Percentiles rank a stretch among this genome's conserved stretches.
These are phyloP conservation scores for Colletotrichum abscissum DNA, from an alignment of 2,329 filamentous ascomycete species.

Conservation along the genomic window DNA sequence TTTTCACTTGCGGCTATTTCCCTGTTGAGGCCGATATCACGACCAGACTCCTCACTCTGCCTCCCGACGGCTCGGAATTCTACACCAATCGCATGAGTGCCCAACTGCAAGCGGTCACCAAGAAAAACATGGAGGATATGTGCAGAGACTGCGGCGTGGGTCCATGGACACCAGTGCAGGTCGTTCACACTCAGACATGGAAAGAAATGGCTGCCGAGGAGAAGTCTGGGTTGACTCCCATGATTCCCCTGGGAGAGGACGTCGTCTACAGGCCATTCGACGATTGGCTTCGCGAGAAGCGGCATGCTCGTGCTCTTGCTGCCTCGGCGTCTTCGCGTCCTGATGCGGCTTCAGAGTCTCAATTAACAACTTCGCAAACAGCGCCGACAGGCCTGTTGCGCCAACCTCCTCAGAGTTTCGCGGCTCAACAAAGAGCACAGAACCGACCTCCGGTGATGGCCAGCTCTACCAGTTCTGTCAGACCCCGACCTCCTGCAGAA, in stretches of 20 bases:
- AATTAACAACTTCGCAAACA: constrained; percentile 46
- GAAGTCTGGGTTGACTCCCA: constrained; percentile 71
- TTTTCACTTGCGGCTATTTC: constrained; percentile 82
- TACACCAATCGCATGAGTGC: constrained; percentile 60
- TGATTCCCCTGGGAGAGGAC: constrained; percentile 70
- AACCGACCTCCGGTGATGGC: constrained; percentile 53
- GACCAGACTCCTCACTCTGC: constrained; percentile 64
- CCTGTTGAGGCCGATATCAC: constrained; percentile 71
- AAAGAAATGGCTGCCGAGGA: constrained; percentile 77
- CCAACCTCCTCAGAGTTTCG: constrained; percentile 72
- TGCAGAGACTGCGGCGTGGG: constrained; percentile 70
- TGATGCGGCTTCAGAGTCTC: constrained; percentile 46
- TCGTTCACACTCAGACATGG: constrained; percentile 68
- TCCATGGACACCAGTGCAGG: constrained; percentile 59
- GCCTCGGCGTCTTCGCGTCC: constrained; percentile 36
- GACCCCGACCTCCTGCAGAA: constrained; percentile 43
- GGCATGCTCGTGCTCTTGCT: constrained; percentile 39
- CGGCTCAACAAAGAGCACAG: constrained; percentile 72
- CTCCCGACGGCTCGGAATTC: constrained; percentile 69
- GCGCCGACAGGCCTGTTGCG: constrained; percentile 58
- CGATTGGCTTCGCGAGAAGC: constrained; percentile 68
- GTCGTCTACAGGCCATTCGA: constrained; percentile 75
- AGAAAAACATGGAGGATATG: constrained; percentile 65
- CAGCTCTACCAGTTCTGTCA: constrained; percentile 39
- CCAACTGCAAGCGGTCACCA: constrained; percentile 57